Evolutionary conservation across 2,329 filamentous ascomycete species (phyloP).

Genomic region (Colletotrichum tropicicola): DNA sequence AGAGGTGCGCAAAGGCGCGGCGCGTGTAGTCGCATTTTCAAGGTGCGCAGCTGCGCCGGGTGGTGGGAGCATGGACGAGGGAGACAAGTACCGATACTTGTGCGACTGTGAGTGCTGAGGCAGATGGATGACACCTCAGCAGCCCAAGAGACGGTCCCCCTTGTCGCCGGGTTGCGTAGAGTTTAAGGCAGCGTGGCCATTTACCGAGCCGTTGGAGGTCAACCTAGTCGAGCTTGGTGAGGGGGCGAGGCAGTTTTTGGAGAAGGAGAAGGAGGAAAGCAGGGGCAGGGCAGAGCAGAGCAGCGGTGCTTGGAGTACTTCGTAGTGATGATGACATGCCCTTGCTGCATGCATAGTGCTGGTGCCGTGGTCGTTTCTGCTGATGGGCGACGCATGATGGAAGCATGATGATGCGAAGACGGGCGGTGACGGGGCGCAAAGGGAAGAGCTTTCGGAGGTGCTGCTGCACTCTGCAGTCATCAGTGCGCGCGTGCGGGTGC

Average conservation of each 20-base stretch:
- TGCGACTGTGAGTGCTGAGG: constrained; percentile 12
- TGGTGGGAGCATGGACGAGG: constrained; percentile 1
- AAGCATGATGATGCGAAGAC: neutral
- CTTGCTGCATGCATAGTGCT: too few species aligned
- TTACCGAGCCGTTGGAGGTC: constrained; percentile 8
- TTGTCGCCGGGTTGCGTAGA: constrained; percentile 12
- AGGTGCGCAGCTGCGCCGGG: constrained; percentile 10
- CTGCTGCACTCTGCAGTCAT: constrained; percentile 7
- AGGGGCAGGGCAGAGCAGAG: neutral
- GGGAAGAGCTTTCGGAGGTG: too few species aligned
- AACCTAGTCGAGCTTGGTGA: constrained; percentile 11
- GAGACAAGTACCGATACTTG: constrained; percentile 25
- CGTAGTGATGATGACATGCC: constrained; percentile 20
- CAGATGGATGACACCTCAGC: constrained; percentile 22
- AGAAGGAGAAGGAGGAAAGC: neutral
- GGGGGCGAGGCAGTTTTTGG: neutral
- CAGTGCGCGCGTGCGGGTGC: neutral
- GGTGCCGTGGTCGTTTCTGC: neutral
- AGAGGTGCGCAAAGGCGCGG: constrained; percentile 6
- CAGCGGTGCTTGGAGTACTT: neutral
- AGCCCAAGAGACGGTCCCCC: constrained; percentile 7
- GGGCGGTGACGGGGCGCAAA: neutral
- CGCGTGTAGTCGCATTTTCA: constrained; percentile 11
- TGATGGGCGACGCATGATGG: constrained; percentile 4
- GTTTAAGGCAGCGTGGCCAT: constrained; percentile 22